These are phyloP conservation scores for Skeletonema potamos DNA, from an alignment of 108 stramenopile species.

Conservation along the genomic window DNA sequence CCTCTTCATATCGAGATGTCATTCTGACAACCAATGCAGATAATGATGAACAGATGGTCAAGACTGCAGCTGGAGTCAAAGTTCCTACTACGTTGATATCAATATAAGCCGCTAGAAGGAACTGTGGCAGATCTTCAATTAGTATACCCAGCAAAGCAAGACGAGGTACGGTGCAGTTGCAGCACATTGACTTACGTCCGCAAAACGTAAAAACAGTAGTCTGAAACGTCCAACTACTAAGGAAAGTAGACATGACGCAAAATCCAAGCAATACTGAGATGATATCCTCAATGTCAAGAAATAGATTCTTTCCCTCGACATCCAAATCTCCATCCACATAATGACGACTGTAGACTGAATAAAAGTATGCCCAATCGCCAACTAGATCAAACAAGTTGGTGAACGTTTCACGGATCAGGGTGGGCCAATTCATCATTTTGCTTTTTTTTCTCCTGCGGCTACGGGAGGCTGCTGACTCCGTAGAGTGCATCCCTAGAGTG, in stretches of 20 bases:
- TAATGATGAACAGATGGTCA: conserved; percentile 40
- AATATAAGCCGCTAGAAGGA: conserved; percentile 17
- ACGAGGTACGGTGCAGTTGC: conserved; percentile 32
- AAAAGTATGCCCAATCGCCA: conserved; percentile 23
- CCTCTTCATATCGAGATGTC: conserved; percentile 23
- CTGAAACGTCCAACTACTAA: conserved; percentile 17
- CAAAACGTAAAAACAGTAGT: conserved; percentile 8
- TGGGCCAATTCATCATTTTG: conserved; percentile 1
- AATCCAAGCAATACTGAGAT: conserved; percentile 18
- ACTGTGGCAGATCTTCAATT: conserved; percentile 33
- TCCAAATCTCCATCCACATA: conserved; percentile 2
- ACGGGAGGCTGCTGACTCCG: background rate
- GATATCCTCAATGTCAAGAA: background rate
- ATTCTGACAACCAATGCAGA: conserved; percentile 21
- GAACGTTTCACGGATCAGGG: conserved; percentile 12
- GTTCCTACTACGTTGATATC: conserved; percentile 12
- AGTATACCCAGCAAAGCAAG: conserved; percentile 15
- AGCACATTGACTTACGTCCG: conserved; percentile 19
- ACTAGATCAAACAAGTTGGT: conserved; percentile 15
- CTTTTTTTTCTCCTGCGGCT: conserved; percentile 1
- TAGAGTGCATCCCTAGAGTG: background rate
- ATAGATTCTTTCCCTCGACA: background rate
- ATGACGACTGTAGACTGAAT: background rate
- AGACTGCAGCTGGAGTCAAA: conserved; percentile 16
- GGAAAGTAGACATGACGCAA: conserved; percentile 8